Percentiles rank a stretch among this genome's conserved stretches.
Evolutionary conservation across 345 rosid species (phyloP).

Genomic region (Aquilaria malaccensis): DNA sequence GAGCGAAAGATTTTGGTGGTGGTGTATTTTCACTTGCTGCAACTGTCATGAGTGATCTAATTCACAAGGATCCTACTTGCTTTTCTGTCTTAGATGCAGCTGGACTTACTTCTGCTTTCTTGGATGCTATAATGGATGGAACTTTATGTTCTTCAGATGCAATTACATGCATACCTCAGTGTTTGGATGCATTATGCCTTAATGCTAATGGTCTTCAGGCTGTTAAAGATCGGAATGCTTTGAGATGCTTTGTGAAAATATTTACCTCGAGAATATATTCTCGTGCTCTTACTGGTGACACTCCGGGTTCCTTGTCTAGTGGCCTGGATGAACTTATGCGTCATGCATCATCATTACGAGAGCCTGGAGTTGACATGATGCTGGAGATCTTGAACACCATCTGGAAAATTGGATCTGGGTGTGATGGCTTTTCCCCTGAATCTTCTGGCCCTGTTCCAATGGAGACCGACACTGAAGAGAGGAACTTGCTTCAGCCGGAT

Average conservation of each 20-base stretch:
- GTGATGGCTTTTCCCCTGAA: conserved; percentile 40
- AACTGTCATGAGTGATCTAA: conserved; percentile 91
- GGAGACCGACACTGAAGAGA: conserved; percentile 82
- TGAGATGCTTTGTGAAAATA: conserved; percentile 87
- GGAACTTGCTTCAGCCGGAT: conserved; percentile 25
- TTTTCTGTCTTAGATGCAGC: conserved; percentile 78
- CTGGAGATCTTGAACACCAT: conserved; percentile 68
- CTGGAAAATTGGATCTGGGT: conserved; percentile 59
- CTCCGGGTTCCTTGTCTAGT: conserved; percentile 74
- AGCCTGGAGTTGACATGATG: conserved; percentile 83
- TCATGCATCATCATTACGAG: conserved; percentile 84
- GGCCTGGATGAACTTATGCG: conserved; percentile 95
- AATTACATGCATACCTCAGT: conserved; percentile 92
- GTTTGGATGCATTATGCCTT: conserved; percentile 93
- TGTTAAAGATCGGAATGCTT: conserved; percentile 75
- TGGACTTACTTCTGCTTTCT: conserved; percentile 88
- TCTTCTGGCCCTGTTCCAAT: conserved; percentile 62
- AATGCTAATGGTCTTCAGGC: conserved; percentile 86
- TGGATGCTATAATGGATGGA: conserved; percentile 88
- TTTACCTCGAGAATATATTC: conserved; percentile 76
- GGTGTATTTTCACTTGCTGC: conserved; percentile 97
- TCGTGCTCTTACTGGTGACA: conserved; percentile 79
- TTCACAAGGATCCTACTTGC: conserved; percentile 96
- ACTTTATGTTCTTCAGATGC: conserved; percentile 86
- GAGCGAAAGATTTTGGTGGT: conserved; percentile 94